These are phyloP conservation scores for Alliaria petiolata DNA, from an alignment of 345 rosid genomes.

Conservation along the genomic window DNA sequence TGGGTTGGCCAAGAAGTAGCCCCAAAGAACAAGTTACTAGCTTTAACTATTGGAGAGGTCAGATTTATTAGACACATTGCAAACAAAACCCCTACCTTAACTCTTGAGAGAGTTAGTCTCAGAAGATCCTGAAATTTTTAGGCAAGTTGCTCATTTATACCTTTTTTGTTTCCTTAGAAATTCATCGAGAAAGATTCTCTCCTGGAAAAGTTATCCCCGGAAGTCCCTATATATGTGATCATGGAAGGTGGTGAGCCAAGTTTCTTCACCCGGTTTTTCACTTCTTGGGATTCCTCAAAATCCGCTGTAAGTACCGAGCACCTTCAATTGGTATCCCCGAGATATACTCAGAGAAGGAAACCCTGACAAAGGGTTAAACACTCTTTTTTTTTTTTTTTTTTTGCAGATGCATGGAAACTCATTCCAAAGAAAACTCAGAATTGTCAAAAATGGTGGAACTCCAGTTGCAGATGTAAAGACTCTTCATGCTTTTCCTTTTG, in stretches of 20 bases:
- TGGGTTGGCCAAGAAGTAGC: constrained; percentile 95
- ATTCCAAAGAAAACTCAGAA: constrained; percentile 84
- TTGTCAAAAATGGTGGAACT: constrained; percentile 74
- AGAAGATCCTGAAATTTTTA: neutral
- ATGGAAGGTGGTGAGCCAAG: constrained; percentile 93
- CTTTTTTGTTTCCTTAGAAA: constrained; percentile 46
- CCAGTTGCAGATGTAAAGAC: constrained; percentile 67
- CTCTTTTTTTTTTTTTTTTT: constrained; percentile 13
- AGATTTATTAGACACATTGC: constrained; percentile 4
- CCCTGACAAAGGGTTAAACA: neutral
- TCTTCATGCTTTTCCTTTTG: neutral
- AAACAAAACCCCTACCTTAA: neutral
- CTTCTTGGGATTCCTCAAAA: constrained; percentile 83
- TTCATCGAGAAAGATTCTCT: constrained; percentile 78
- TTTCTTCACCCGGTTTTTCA: constrained; percentile 87
- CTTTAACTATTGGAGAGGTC: constrained; percentile 88
- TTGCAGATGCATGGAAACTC: constrained; percentile 95
- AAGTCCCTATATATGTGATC: constrained; percentile 70
- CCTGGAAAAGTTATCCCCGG: constrained; percentile 63
- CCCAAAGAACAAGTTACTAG: constrained; percentile 60
- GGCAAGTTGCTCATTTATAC: constrained; percentile 12
- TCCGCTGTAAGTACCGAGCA: constrained; percentile 49
- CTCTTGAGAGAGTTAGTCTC: neutral
- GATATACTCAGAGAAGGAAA: neutral
- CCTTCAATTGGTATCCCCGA: neutral